Percentiles rank a stretch among this genome's conserved stretches.
Evolutionary conservation across 768 basidiomycete genomes (phyloP).

Genomic region (Pholiota microspora): DNA sequence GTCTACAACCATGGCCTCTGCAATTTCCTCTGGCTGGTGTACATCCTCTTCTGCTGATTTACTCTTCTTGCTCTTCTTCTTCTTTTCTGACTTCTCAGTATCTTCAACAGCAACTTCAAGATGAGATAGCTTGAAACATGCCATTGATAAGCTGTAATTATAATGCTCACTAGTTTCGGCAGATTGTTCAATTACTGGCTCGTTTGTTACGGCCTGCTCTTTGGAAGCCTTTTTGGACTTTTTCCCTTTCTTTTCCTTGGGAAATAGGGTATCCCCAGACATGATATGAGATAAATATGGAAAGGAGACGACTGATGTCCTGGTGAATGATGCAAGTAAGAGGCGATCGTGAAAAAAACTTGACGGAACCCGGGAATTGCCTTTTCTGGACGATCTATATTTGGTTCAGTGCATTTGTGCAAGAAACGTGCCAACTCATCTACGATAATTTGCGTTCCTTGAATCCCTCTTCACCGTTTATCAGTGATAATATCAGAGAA

Average conservation of each 20-base stretch:
- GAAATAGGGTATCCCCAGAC: slow-evolving; percentile 24
- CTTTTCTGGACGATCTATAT: slow-evolving; percentile 14
- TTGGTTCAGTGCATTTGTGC: slow-evolving; percentile 1
- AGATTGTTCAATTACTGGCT: not conserved
- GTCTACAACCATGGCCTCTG: slow-evolving; percentile 17
- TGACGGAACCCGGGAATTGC: slow-evolving; percentile 7
- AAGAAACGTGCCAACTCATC: no score
- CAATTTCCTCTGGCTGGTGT: slow-evolving; percentile 9
- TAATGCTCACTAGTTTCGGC: slow-evolving; percentile 11
- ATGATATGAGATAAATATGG: slow-evolving; percentile 15
- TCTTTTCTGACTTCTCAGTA: slow-evolving; percentile 11
- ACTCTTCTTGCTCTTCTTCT: slow-evolving; percentile 23
- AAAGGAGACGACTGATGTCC: not conserved
- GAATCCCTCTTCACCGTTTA: no score
- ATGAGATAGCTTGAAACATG: not conserved
- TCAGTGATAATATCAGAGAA: no score
- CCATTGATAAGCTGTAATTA: not conserved
- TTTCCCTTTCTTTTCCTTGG: slow-evolving; percentile 16
- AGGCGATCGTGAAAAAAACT: slow-evolving; percentile 16
- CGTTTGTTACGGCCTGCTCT: slow-evolving; percentile 19
- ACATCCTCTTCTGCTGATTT: slow-evolving; percentile 22
- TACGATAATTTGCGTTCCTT: no score
- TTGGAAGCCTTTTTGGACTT: slow-evolving; percentile 26
- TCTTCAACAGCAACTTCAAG: slow-evolving; percentile 8
- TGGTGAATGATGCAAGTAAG: slow-evolving; percentile 1